phyloP scores from a whole-genome alignment of 2,329 filamentous ascomycete genomes.

The Cryphonectria parasitica region DNA sequence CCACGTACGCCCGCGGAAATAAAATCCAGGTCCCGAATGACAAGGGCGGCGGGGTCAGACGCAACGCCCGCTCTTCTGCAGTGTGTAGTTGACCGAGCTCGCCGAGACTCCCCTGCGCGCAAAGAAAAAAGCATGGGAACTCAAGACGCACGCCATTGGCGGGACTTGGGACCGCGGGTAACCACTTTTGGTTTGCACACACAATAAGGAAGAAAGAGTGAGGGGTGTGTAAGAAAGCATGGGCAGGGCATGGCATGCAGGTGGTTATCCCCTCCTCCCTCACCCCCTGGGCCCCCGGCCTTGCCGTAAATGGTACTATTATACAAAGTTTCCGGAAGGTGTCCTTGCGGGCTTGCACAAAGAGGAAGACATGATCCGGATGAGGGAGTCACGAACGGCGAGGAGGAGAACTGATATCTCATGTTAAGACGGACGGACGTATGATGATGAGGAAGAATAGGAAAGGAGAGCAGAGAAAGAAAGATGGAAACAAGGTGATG shows the following conservation, averaged over 20 bases:
- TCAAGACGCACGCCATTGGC: slow-evolving; percentile 9
- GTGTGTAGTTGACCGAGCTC: slow-evolving; percentile 6
- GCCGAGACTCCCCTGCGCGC: neutral
- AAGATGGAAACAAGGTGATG: neutral
- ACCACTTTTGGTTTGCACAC: neutral
- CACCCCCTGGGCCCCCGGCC: no score
- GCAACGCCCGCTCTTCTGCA: slow-evolving; percentile 7
- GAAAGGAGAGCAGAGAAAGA: neutral
- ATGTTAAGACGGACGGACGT: neutral
- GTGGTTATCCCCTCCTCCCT: neutral
- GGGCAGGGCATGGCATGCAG: slow-evolving; percentile 1
- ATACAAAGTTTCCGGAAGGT: slow-evolving; percentile 3
- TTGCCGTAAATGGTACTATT: neutral
- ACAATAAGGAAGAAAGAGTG: neutral
- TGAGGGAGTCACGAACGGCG: neutral
- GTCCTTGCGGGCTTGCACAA: slow-evolving; percentile 3
- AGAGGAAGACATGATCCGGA: neutral
- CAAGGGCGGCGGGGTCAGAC: slow-evolving; percentile 1
- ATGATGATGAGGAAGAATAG: neutral
- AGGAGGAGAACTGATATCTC: neutral
- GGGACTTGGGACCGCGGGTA: slow-evolving; percentile 1
- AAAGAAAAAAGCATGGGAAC: neutral
- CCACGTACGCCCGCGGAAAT: neutral
- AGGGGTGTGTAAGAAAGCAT: neutral
- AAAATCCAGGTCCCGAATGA: neutral